Conservation (phyloP, 1,284 basidiomycete species). For the Laetiporus sulphureus region DNA sequence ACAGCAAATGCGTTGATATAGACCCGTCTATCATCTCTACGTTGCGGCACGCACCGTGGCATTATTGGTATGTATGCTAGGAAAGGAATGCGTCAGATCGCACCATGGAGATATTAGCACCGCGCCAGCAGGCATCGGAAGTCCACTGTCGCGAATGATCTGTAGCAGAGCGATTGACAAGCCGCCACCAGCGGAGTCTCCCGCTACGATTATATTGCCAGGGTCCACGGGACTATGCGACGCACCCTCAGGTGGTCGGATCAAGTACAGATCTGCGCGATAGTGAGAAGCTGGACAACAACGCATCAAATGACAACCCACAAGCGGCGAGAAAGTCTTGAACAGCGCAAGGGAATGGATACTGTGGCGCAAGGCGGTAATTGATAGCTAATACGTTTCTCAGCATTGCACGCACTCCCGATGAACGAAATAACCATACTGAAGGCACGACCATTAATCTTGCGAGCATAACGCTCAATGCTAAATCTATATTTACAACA, state of each 20-base stretch:
- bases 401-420: neutral
- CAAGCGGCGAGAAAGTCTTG: slow-evolving; percentile 86
- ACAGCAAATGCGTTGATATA: slow-evolving; percentile 5
- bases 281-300: neutral
- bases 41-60: slow-evolving; percentile 51
- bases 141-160: slow-evolving; percentile 81
- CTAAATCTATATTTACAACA: slow-evolving; percentile 73
- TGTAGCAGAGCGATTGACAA: slow-evolving; percentile 82
- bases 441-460: slow-evolving; percentile 85
- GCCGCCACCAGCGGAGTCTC: slow-evolving; percentile 94
- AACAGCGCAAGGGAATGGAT: slow-evolving; percentile 93
- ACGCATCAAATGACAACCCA: slow-evolving; percentile 24
- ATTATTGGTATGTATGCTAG: slow-evolving; percentile 82
- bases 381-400: slow-evolving; percentile 58
- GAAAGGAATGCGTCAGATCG: slow-evolving; percentile 93
- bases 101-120: slow-evolving; percentile 88
- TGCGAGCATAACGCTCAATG: slow-evolving; percentile 83
- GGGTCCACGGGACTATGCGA: slow-evolving; percentile 80
- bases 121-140: slow-evolving; percentile 83
- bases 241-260: slow-evolving; percentile 56
- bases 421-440: slow-evolving; percentile 35
- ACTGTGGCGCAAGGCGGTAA: slow-evolving; percentile 89
- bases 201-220: slow-evolving; percentile 77
- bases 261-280: slow-evolving; percentile 59
- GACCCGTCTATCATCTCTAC: neutral